Percentiles rank a stretch among this genome's conserved stretches.
Conservation (phyloP, 192 early-diverging fungal species). For the Dissophora globulifera region DNA sequence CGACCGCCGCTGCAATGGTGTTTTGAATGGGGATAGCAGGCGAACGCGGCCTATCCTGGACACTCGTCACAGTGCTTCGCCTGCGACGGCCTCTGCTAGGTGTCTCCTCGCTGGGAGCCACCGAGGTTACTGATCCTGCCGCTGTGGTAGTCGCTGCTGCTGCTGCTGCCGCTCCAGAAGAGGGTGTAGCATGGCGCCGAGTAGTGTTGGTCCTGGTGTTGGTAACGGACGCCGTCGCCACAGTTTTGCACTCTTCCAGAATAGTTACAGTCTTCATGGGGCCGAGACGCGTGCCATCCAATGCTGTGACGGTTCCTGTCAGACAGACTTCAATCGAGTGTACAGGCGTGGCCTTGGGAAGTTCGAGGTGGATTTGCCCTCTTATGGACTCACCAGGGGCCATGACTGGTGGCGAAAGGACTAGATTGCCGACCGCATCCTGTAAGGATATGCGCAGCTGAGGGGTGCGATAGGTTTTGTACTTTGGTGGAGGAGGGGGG, state of each 20-base stretch:
- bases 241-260: conserved; percentile 48
- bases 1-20: conserved; percentile 19
- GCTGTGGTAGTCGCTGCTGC: background rate
- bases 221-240: conserved; percentile 46
- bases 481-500: conserved; percentile 51
- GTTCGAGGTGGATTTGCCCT: conserved; percentile 44
- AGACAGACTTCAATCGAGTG: conserved; percentile 48
- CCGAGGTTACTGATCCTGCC: too few relatives aligned
- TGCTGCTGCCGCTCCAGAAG: conserved; percentile 1
- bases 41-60: conserved; percentile 17
- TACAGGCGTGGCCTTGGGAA: conserved; percentile 46
- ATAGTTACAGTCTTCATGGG: conserved; percentile 48
- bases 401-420: conserved; percentile 47
- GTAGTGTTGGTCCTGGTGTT: conserved; percentile 43
- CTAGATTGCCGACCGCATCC: conserved; percentile 33
- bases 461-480: conserved; percentile 43
- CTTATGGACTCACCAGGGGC: conserved; percentile 50
- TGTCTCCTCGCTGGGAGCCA: conserved; percentile 1
- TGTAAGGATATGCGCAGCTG: conserved; percentile 49
- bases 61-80: conserved; percentile 13
- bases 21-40: conserved; percentile 24
- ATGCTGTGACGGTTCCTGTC: conserved; percentile 45
- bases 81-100: conserved; percentile 8
- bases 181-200: conserved; percentile 31
- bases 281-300: conserved; percentile 41